Percentiles rank a stretch among this genome's conserved stretches.
Conservation (phyloP, 2,329 filamentous ascomycete species). For the Metarhizium robertsii region DNA sequence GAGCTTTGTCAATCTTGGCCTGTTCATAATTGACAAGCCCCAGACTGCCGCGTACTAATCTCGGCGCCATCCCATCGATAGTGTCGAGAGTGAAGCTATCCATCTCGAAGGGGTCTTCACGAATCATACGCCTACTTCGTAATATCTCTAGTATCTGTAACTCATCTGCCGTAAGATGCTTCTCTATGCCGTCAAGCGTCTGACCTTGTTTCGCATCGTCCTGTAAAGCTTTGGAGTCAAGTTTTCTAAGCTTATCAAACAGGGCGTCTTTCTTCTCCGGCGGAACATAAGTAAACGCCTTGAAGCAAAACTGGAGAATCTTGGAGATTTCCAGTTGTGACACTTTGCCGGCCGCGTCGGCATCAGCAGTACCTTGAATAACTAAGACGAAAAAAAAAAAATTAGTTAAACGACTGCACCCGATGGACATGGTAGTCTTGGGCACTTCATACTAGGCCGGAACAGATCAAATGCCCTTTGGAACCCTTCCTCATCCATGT, state of each 20-base stretch:
- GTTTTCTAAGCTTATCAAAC: constrained; percentile 10
- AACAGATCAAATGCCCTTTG: constrained; percentile 33
- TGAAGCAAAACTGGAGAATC: constrained; percentile 23
- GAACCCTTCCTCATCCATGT: constrained; percentile 32
- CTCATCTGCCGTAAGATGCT: constrained; percentile 8
- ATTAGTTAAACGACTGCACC: neutral
- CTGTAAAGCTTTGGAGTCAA: neutral
- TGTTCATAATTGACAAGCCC: constrained; percentile 2
- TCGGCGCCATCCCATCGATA: constrained; percentile 9
- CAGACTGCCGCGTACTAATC: constrained; percentile 6
- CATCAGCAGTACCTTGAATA: constrained; percentile 27
- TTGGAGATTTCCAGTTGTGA: constrained; percentile 21
- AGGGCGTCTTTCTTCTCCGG: constrained; percentile 8
- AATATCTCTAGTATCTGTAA: constrained; percentile 5
- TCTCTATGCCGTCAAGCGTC: neutral
- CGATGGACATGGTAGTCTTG: neutral
- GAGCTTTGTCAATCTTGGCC: constrained; percentile 2
- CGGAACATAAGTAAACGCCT: constrained; percentile 17
- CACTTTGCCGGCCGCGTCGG: constrained; percentile 14
- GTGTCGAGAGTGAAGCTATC: constrained; percentile 9
- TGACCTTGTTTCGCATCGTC: neutral
- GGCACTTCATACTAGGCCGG: constrained; percentile 23
- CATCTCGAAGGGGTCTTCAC: constrained; percentile 9
- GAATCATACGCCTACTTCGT: constrained; percentile 8
- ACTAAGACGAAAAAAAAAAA: constrained; percentile 12